phyloP scores from a whole-genome alignment of 768 basidiomycete genomes.

The Psilocybe subaeruginosa region DNA sequence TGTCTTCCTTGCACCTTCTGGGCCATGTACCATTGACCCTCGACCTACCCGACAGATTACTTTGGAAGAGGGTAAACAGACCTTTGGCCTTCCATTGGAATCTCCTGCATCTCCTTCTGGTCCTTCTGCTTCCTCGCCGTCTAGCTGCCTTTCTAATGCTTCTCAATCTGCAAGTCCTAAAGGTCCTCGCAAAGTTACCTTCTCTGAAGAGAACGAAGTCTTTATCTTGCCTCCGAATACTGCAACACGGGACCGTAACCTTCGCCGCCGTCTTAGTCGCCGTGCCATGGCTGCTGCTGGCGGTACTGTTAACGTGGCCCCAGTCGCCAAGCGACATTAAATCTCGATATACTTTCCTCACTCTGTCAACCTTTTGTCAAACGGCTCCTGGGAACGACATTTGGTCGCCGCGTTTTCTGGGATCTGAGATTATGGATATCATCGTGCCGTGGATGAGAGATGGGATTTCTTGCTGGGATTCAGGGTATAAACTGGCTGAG shows the following conservation, averaged over 20 bases:
- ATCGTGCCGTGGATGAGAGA: no score
- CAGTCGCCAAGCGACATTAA: neutral
- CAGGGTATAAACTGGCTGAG: no score
- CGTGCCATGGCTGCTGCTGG: neutral
- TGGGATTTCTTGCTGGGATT: no score
- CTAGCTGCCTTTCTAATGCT: neutral
- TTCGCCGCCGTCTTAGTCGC: neutral
- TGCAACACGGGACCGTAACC: neutral
- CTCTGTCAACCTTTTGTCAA: neutral
- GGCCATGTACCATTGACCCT: neutral
- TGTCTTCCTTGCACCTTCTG: constrained; percentile 1
- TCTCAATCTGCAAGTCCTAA: neutral
- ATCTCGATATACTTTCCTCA: neutral
- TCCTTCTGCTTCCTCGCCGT: neutral
- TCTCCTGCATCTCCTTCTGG: neutral
- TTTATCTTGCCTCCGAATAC: neutral
- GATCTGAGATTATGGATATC: no score
- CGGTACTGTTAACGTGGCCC: neutral
- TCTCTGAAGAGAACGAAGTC: neutral
- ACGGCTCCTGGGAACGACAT: neutral
- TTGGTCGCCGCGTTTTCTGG: neutral
- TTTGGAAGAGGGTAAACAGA: neutral
- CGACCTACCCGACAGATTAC: neutral
- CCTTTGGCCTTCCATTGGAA: neutral
- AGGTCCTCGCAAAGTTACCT: neutral